These are phyloP conservation scores for Huntiella abstrusa DNA, from an alignment of 2,329 filamentous ascomycete genomes.

Conservation along the genomic window DNA sequence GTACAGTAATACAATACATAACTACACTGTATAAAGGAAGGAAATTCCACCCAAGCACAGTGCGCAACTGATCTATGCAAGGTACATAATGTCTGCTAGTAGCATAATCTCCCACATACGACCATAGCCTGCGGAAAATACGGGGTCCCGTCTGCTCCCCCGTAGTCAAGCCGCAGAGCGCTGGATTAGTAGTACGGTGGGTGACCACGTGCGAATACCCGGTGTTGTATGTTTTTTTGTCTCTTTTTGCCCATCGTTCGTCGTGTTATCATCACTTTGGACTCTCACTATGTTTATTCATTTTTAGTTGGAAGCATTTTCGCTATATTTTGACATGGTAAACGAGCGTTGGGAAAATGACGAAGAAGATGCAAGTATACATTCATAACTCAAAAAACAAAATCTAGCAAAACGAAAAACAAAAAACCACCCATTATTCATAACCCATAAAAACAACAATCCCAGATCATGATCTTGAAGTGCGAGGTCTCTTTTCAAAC, in stretches of 20 bases:
- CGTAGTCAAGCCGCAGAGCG: slow-evolving; percentile 9
- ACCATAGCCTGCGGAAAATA: slow-evolving; percentile 9
- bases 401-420: neutral
- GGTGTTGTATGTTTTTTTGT: slow-evolving; percentile 7
- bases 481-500: neutral
- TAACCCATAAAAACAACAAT: neutral
- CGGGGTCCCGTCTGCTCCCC: slow-evolving; percentile 9
- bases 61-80: no score
- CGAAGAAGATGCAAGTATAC: neutral
- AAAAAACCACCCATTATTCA: neutral
- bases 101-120: neutral
- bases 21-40: no score
- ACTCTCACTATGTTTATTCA: neutral
- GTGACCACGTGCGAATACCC: slow-evolving; percentile 9
- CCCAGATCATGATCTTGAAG: neutral
- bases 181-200: slow-evolving; percentile 8
- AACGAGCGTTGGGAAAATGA: no score
- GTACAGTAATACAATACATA: no score
- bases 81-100: neutral
- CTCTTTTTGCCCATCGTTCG: neutral
- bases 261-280: no score
- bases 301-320: neutral
- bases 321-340: no score
- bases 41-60: no score
- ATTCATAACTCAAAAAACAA: neutral